Percentiles rank a stretch among this genome's conserved stretches.
Evolutionary conservation across 192 early-diverging fungal species (phyloP).

Genomic region (Gryganskiella cystojenkinii): DNA sequence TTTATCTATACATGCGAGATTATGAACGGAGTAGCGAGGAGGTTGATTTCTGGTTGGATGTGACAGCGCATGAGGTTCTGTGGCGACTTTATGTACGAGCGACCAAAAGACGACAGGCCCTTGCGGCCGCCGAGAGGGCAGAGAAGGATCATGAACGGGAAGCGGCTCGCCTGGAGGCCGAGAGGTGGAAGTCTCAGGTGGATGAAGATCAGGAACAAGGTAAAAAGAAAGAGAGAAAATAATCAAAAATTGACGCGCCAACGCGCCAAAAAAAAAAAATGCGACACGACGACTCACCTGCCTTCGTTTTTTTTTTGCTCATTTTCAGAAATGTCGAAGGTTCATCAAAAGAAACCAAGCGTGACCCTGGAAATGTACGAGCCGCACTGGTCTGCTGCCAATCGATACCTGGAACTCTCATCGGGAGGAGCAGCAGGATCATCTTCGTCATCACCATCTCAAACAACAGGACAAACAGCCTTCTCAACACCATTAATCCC

Average conservation of each 20-base stretch:
- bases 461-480: background rate
- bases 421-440: background rate
- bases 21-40: constrained; percentile 70
- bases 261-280: background rate
- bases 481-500: background rate
- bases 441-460: background rate
- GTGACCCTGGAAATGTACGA: constrained; percentile 39
- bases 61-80: constrained; percentile 77
- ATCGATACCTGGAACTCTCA: constrained; percentile 34
- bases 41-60: constrained; percentile 82
- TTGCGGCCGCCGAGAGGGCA: constrained; percentile 11
- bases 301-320: too few species aligned
- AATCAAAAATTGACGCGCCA: background rate
- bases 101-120: constrained; percentile 15
- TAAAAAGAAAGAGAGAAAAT: background rate
- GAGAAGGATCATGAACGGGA: constrained; percentile 8
- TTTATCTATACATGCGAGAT: constrained; percentile 80
- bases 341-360: constrained; percentile 21
- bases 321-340: background rate
- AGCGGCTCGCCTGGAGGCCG: constrained; percentile 4
- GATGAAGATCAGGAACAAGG: constrained; percentile 15
- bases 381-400: constrained; percentile 38
- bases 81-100: constrained; percentile 63
- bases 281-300: background rate
- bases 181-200: constrained; percentile 10